Evolutionary conservation across 1,284 basidiomycete species (phyloP).

Genomic region (Schizopora paradoxa): DNA sequence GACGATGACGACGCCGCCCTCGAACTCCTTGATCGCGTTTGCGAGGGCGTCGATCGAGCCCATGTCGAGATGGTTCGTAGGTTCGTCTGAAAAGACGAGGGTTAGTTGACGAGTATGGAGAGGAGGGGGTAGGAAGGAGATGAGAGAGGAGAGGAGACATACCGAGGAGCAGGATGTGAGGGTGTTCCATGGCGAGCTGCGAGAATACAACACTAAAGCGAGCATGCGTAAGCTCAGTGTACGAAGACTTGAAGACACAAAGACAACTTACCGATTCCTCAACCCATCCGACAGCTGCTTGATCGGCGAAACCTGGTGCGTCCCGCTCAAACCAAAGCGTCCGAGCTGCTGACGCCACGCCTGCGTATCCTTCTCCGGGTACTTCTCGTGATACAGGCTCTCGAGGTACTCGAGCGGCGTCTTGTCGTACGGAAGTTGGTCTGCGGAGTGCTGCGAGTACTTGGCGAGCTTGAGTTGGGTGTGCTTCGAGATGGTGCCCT

Average conservation of each 20-base stretch:
- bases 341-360: constrained; percentile 95
- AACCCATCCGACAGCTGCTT: constrained; percentile 93
- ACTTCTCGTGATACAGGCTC: constrained; percentile 72
- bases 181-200: constrained; percentile 91
- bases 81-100: constrained; percentile 55
- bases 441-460: constrained; percentile 98
- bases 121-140: not conserved
- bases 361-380: constrained; percentile 89
- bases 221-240: constrained; percentile 17
- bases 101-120: not conserved
- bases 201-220: constrained; percentile 78
- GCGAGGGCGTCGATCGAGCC: constrained; percentile 95
- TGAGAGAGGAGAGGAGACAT: constrained; percentile 19
- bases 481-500: constrained; percentile 88
- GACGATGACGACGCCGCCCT: constrained; percentile 96
- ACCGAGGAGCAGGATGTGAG: constrained; percentile 84
- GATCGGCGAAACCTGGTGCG: constrained; percentile 93
- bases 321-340: constrained; percentile 90
- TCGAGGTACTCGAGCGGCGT: constrained; percentile 95
- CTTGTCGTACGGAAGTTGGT: constrained; percentile 94
- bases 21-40: constrained; percentile 91
- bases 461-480: constrained; percentile 89
- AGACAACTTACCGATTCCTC: constrained; percentile 70
- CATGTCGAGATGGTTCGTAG: constrained; percentile 95
- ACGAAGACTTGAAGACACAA: constrained; percentile 9